Percentiles rank a stretch among this genome's conserved stretches.
Evolutionary conservation across 805 yeast genomes (phyloP).

Genomic region (Barnettozyma sp.): DNA sequence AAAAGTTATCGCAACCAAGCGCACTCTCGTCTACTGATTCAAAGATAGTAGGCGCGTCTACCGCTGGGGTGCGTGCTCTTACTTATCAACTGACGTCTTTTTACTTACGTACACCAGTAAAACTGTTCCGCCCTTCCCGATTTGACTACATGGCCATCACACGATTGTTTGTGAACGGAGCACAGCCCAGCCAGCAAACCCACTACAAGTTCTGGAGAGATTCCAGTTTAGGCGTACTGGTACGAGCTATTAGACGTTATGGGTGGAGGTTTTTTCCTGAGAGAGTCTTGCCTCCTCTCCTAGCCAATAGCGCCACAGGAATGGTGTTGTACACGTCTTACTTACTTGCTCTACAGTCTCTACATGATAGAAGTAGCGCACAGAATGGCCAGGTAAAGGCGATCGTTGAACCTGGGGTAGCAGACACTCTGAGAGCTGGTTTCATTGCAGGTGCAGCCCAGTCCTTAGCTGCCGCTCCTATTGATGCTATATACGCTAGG

Average conservation of each 20-base stretch:
- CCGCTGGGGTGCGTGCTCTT: slow-evolving; percentile 82
- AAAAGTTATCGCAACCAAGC: too few relatives aligned
- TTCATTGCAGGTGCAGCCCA: slow-evolving; percentile 81
- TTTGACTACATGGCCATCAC: slow-evolving; percentile 78
- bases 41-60: slow-evolving; percentile 63
- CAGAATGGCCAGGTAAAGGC: neutral
- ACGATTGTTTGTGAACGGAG: slow-evolving; percentile 42
- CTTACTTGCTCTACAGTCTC: slow-evolving; percentile 43
- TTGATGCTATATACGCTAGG: slow-evolving; percentile 84
- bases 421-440: slow-evolving; percentile 72
- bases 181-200: slow-evolving; percentile 32
- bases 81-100: slow-evolving; percentile 72
- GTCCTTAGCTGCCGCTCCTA: slow-evolving; percentile 87
- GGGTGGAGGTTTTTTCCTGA: slow-evolving; percentile 89
- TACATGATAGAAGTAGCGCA: slow-evolving; percentile 18
- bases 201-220: slow-evolving; percentile 54
- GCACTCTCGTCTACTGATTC: slow-evolving; percentile 35
- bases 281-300: slow-evolving; percentile 70
- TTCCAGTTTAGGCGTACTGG: slow-evolving; percentile 68
- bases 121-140: slow-evolving; percentile 83
- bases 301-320: slow-evolving; percentile 89
- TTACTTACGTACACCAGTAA: slow-evolving; percentile 74
- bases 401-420: slow-evolving; percentile 22
- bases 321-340: slow-evolving; percentile 79
- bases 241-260: slow-evolving; percentile 61